Evolutionary conservation across 2,329 filamentous ascomycete species (phyloP), one percentile per base, ranked within the genome.

Genomic region (Boeremia lycopersici): DNA sequence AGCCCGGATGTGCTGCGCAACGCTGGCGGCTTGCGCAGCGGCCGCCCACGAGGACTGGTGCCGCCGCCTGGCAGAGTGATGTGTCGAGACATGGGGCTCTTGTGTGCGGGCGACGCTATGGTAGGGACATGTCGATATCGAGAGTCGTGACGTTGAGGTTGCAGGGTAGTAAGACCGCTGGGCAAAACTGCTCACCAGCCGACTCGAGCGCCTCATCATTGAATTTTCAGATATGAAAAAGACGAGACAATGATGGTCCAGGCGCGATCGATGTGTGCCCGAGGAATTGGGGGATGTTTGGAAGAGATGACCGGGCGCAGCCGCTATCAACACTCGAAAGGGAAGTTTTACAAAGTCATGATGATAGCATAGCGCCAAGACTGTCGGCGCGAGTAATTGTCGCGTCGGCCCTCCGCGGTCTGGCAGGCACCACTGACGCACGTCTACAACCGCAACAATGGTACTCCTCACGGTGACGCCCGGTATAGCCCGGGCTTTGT

Each of bases 381-480:
- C 56, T 48, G 44, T 34, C 30, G 28, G 40, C 49, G 35, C 42
- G 42, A 41, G 42, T 48, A 38, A 41, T 39, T 25, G 39, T 42
- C 40, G 45, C 45, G 35, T 50, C 36, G 35, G 33, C 13, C 13
- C 28, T 28, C 42, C 48, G 40, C n/a, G 29, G 13, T 55, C 58
- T 49, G 40, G 17, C 13, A 19, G 28, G 34, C 48, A 39, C 40
- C 43, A 36, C 33, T 28, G 15, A 23, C 41, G 15, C 30, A 55
- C 31, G 25, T 19, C 25, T 15, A 25, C 33, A 13, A 7, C 45
- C 44, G 19, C 46, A 43, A 23, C 38, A 43, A 93, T 93, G 90
- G 89, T 93, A 15, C 80, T 89, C 38, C 84, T 95, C 36, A 90
- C 87, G n/a, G 88, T 91, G 81, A 93, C 89, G 4, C 73, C 83